Evolutionary conservation across 257 asterid species (phyloP), one percentile per base, ranked within the genome.

Genomic region (Capsicum baccatum): DNA sequence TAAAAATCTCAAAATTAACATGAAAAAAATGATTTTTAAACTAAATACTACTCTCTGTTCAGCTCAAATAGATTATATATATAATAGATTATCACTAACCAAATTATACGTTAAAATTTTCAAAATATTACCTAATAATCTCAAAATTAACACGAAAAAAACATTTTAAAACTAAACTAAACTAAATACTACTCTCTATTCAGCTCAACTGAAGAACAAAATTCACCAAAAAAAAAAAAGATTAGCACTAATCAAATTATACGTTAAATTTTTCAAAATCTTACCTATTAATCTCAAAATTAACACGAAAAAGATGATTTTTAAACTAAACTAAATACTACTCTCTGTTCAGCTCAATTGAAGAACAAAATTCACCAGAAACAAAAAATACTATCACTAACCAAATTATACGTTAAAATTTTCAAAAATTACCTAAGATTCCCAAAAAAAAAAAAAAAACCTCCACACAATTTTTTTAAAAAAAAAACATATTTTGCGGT

Each of bases 41-140:
- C 48, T 66, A 33, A 70, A 8, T 70, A 42, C 79, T 42, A 70
- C 79, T 39, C 44, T 58, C 79, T 70, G 15, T 70, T 70, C 16
- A 70, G 79, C 55, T 37, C 56, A 2, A 37, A 26, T 26, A 26
- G 33, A 26, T 26, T 26, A 26, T 26, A 26, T 26, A 26, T 26
- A 26, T 26, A 26, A 26, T 26, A 26, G 33, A 26, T 26, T 26
- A 26, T 26, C 33, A 26, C 33, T 26, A 1, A 57, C 1, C 60
- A 76, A 76, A 76, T 50, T 74, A 76, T 21, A 21, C 81, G 62
- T 76, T 76, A 21, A 3, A 19, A 19, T 19, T 10, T 73, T 44
- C 16, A 26, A 48, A 48, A 50, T 21, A 74, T 74, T 19, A 74
- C 62, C 60, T 21, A 21, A 73, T 73, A 73, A 73, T 26, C 42